Conservation (phyloP, 306 rosid species). For the Pterocarpus santalinus region DNA sequence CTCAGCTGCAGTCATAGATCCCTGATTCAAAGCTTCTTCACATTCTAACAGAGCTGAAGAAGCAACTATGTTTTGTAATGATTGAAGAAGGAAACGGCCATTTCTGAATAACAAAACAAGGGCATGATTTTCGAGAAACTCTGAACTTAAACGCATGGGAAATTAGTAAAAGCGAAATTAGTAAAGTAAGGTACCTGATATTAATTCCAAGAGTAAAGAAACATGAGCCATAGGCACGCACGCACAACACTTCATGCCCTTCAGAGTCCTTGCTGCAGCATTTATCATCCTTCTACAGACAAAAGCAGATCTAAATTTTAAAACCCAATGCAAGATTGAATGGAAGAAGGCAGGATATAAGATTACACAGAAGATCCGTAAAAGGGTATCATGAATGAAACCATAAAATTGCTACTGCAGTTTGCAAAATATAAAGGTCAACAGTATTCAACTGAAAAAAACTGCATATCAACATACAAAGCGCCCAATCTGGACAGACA, state of each 20-base stretch:
- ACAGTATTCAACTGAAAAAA: slow-evolving; percentile 10
- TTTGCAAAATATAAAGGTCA: slow-evolving; percentile 28
- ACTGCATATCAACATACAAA: slow-evolving; percentile 1
- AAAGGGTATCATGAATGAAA: slow-evolving; percentile 17
- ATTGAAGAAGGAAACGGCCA: slow-evolving; percentile 92
- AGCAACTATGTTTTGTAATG: slow-evolving; percentile 74
- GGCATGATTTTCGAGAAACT: slow-evolving; percentile 33
- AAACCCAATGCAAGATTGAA: slow-evolving; percentile 33
- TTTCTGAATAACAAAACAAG: slow-evolving; percentile 65
- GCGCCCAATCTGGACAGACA: slow-evolving; percentile 32
- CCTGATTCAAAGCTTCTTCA: slow-evolving; percentile 97
- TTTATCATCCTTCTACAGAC: slow-evolving; percentile 70
- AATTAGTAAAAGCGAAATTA: slow-evolving; percentile 4
- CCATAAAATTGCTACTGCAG: slow-evolving; percentile 13
- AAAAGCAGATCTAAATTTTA: slow-evolving; percentile 45
- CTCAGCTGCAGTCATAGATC: slow-evolving; percentile 86
- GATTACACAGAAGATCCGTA: slow-evolving; percentile 10
- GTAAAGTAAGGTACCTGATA: slow-evolving; percentile 72
- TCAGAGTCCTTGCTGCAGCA: slow-evolving; percentile 62
- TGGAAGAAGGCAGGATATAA: slow-evolving; percentile 26
- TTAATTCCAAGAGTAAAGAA: slow-evolving; percentile 88
- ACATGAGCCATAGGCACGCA: slow-evolving; percentile 92
- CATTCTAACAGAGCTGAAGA: slow-evolving; percentile 73
- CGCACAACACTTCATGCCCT: slow-evolving; percentile 81
- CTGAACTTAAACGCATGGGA: slow-evolving; percentile 24